These are phyloP conservation scores for Serendipita indica DNA, from an alignment of 768 basidiomycete species.

Conservation along the genomic window DNA sequence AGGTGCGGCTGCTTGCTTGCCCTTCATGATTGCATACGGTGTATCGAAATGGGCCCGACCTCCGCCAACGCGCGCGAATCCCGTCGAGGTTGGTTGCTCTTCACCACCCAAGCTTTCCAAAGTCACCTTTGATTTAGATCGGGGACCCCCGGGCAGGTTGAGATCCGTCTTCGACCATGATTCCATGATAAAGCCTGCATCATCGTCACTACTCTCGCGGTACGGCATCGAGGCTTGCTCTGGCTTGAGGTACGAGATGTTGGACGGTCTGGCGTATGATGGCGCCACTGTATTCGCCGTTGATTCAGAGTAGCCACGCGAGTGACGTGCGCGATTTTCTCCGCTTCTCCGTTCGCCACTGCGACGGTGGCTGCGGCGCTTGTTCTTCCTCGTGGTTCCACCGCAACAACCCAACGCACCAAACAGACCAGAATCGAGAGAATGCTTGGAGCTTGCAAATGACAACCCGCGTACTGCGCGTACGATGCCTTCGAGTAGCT, in stretches of 20 bases:
- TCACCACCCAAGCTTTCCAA: not conserved
- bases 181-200: conserved; percentile 70
- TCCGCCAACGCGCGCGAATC: conserved; percentile 78
- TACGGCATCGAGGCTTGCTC: conserved; percentile 67
- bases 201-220: conserved; percentile 62
- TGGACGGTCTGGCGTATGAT: conserved; percentile 2
- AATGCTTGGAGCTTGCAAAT: conserved; percentile 71
- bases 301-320: conserved; percentile 11
- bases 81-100: conserved; percentile 27
- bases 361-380: conserved; percentile 16
- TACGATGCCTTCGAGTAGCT: conserved; percentile 67
- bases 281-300: conserved; percentile 11
- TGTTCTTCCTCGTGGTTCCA: conserved; percentile 30
- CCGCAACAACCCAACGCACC: conserved; percentile 66
- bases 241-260: conserved; percentile 29
- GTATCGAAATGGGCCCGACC: conserved; percentile 74
- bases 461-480: conserved; percentile 63
- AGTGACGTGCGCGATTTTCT: not conserved
- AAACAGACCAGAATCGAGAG: conserved; percentile 73
- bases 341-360: not conserved
- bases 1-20: conserved; percentile 19
- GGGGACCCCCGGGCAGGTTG: not conserved
- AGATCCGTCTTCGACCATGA: conserved; percentile 28
- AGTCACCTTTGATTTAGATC: not conserved
- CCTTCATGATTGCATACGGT: conserved; percentile 60